Evolutionary conservation across 2,329 filamentous ascomycete species (phyloP), one percentile per base, ranked within the genome.

Genomic region (Xylaria sp.): DNA sequence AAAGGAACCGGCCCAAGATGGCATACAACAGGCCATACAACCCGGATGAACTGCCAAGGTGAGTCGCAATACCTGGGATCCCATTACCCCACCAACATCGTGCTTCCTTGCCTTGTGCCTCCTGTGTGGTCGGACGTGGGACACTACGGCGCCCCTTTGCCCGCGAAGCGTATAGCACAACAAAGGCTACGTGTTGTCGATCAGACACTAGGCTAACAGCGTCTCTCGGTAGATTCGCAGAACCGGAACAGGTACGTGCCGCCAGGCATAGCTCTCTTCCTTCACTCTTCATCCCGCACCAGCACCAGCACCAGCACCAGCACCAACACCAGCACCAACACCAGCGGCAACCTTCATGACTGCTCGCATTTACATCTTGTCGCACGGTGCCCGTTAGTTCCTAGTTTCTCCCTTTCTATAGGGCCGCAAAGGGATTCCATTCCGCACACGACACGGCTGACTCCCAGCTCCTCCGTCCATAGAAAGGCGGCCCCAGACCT

Each of bases 21-120:
- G 94, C 94, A 58, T 98, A 98, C 84, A 96, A 96, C 79, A 88
- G 88, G 76, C 87, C 90, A 58, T 95, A 93, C 81, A 96, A 99
- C 77, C 93, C 93, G 33, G 94, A 99, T 81, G 91, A 93, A 75
- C 87, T 99, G 67, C 94, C 94, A 74, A 92, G 92, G 90, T 95
- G 84, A 80, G 89, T 78, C 41, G 44, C 35, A 44, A 46, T 58
- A 17, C 43, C 23, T 31, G 23, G 15, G 19, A 51, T 33, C 31
- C 25, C 38, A 53, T 54, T 67, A 71, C 70, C 70, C 70, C 70
- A 68, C 70, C 62, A 67, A 63, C 66, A 62, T 67, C 65, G 66
- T 64, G 54, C 2, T 52, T 25, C 54, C 54, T 44, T 27, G 48
- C 23, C 27, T 27, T 21, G 35, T 27, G 57, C 29, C 17, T 8